A percentile compares a stretch with the other conserved stretches of the same genome.
Conservation (phyloP, 108 stramenopile species). For the Pseudonitzschia delicatissima region DNA sequence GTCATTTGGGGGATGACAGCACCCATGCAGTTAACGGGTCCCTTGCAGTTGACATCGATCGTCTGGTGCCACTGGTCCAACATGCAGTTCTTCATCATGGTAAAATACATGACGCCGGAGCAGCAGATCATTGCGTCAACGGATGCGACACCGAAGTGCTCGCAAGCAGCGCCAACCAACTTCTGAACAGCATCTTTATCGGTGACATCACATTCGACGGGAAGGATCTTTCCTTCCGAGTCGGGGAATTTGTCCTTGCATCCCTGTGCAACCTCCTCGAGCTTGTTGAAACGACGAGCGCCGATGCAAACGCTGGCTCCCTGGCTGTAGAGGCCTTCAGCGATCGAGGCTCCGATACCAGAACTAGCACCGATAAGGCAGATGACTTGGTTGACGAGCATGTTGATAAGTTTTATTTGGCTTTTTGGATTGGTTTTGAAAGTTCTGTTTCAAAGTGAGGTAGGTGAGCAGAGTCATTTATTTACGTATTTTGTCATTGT, state of each 20-base stretch:
- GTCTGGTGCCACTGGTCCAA: constrained; percentile 81
- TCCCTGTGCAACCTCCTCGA: constrained; percentile 35
- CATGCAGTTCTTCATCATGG: constrained; percentile 61
- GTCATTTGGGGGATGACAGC: constrained; percentile 59
- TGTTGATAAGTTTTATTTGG: background rate
- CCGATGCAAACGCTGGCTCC: constrained; percentile 70
- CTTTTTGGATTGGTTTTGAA: background rate
- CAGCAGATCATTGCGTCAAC: constrained; percentile 53
- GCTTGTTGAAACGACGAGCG: constrained; percentile 58
- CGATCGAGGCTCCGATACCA: constrained; percentile 75
- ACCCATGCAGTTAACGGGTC: constrained; percentile 65
- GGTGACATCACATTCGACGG: constrained; percentile 49
- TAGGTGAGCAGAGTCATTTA: background rate
- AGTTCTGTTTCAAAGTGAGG: background rate
- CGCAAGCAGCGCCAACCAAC: constrained; percentile 31
- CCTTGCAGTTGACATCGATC: constrained; percentile 82
- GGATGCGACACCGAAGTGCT: constrained; percentile 15
- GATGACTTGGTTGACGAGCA: constrained; percentile 38
- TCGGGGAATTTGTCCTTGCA: constrained; percentile 19
- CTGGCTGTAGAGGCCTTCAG: constrained; percentile 40
- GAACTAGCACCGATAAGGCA: constrained; percentile 70
- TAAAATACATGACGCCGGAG: constrained; percentile 86
- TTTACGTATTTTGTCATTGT: too few relatives aligned
- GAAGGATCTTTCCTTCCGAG: constrained; percentile 13
- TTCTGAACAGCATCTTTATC: constrained; percentile 28